These are phyloP conservation scores for Arachis hypogaea DNA, from an alignment of 306 rosid species.

Conservation along the genomic window DNA sequence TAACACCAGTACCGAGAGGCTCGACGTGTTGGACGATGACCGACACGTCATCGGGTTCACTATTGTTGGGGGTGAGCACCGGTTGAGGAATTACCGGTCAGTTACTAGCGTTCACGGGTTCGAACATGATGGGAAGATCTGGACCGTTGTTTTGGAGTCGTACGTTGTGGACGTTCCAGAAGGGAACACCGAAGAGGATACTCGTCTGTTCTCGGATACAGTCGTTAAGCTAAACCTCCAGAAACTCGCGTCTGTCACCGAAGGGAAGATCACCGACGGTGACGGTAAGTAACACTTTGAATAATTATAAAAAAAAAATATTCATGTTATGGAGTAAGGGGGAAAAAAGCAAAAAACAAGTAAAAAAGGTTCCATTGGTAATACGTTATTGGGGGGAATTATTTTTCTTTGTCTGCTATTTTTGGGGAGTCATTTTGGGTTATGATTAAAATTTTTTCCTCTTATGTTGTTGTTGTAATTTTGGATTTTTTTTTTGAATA, in stretches of 20 bases:
- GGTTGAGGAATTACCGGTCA: conserved; percentile 71
- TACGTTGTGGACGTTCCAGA: conserved; percentile 82
- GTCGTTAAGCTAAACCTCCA: conserved; percentile 78
- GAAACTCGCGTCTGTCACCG: conserved; percentile 78
- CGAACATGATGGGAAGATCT: conserved; percentile 67
- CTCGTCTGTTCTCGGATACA: conserved; percentile 78
- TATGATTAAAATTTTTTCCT: neutral
- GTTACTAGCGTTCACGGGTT: conserved; percentile 71
- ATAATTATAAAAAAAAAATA: neutral
- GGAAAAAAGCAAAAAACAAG: neutral
- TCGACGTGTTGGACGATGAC: conserved; percentile 70
- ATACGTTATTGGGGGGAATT: neutral
- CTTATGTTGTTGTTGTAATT: neutral
- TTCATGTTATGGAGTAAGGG: neutral
- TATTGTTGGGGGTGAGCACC: conserved; percentile 78
- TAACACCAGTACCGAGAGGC: conserved; percentile 75
- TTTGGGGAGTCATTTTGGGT: neutral
- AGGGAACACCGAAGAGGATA: conserved; percentile 87
- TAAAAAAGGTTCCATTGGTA: neutral
- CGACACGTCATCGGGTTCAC: conserved; percentile 72
- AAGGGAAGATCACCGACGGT: conserved; percentile 53
- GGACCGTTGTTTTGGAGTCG: conserved; percentile 78
- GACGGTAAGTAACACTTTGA: conserved; percentile 46
- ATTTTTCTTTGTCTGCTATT: neutral
- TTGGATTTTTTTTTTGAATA: neutral